These are phyloP conservation scores for Ilyonectria robusta DNA, from an alignment of 2,329 filamentous ascomycete genomes.

Conservation along the genomic window DNA sequence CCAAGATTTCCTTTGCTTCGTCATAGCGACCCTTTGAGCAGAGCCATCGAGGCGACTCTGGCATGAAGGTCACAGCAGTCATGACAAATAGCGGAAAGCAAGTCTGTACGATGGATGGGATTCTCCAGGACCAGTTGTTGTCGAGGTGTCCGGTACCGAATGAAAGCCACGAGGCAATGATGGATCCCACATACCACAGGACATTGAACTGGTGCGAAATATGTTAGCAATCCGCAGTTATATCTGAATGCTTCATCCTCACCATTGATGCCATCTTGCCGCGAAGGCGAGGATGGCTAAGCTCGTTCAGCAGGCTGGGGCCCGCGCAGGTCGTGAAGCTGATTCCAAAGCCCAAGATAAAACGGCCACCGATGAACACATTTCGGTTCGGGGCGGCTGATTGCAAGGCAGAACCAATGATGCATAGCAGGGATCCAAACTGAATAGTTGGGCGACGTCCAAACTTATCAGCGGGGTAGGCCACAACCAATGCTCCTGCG, in stretches of 20 bases:
- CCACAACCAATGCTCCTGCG: constrained; percentile 2
- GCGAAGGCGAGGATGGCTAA: not conserved
- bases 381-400: not conserved
- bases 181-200: constrained; percentile 23
- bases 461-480: constrained; percentile 4
- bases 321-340: constrained; percentile 16
- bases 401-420: constrained; percentile 4
- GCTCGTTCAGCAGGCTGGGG: constrained; percentile 14
- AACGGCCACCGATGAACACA: constrained; percentile 12
- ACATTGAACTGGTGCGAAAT: not conserved
- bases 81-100: constrained; percentile 8
- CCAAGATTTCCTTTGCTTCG: constrained; percentile 1
- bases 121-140: constrained; percentile 30
- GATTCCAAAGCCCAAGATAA: constrained; percentile 4
- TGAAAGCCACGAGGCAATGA: constrained; percentile 28
- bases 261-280: not conserved
- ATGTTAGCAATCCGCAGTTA: no score
- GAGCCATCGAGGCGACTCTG: constrained; percentile 21
- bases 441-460: constrained; percentile 5
- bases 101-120: constrained; percentile 26
- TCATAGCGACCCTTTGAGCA: constrained; percentile 1
- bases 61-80: constrained; percentile 34
- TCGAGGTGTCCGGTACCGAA: constrained; percentile 25
- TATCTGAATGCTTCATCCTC: not conserved
- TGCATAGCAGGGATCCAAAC: constrained; percentile 1